These are phyloP conservation scores for Balakata baccata DNA, from an alignment of 345 rosid genomes.

Conservation along the genomic window DNA sequence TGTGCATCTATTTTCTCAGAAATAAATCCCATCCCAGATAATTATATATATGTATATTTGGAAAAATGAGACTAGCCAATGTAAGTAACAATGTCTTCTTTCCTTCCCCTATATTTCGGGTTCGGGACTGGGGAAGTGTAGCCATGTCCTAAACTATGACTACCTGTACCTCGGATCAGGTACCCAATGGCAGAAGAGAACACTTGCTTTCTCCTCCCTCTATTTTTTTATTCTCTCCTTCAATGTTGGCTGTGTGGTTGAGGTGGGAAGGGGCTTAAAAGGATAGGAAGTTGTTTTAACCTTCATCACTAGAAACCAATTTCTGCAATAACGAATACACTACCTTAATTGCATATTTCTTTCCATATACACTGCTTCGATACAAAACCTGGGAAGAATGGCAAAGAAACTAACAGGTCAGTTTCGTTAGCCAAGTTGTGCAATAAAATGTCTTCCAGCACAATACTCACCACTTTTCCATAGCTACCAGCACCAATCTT, in stretches of 20 bases:
- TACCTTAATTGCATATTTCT: conserved; percentile 92
- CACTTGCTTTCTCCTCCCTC: background rate
- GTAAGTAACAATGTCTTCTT: background rate
- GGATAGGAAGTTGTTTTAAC: background rate
- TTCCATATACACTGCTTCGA: conserved; percentile 68
- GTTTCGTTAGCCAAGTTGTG: conserved; percentile 12
- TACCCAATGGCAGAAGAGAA: background rate
- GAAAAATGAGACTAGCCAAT: background rate
- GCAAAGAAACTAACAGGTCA: conserved; percentile 15
- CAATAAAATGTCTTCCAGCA: conserved; percentile 5
- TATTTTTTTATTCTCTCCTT: background rate
- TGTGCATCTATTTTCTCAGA: background rate
- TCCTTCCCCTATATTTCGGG: background rate
- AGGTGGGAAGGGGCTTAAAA: background rate
- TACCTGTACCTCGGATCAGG: background rate
- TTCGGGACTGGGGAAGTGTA: background rate
- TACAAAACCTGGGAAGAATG: conserved; percentile 63
- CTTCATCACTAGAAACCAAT: conserved; percentile 10
- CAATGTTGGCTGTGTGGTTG: background rate
- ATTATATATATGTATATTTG: background rate
- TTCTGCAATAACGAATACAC: conserved; percentile 11
- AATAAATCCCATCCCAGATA: background rate
- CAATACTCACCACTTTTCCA: conserved; percentile 92
- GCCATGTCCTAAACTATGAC: background rate
- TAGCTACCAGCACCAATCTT: conserved; percentile 98